A percentile compares a stretch with the other conserved stretches of the same genome.
phyloP scores from a whole-genome alignment of 208 protist species.

The Acanthamoeba culbertsoni region DNA sequence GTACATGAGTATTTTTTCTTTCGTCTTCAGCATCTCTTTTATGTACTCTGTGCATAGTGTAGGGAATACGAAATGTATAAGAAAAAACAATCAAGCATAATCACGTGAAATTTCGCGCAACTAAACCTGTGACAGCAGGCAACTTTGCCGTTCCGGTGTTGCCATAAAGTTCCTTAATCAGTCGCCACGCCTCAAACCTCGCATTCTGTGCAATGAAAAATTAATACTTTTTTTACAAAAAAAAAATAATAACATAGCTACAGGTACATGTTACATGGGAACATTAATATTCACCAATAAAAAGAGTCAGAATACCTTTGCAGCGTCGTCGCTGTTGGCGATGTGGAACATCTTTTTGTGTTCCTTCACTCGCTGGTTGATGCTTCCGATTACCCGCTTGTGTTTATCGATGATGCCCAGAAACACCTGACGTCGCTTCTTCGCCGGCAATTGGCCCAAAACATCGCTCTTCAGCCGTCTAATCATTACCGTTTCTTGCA shows the following conservation, averaged over 20 bases:
- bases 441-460: constrained; percentile 83
- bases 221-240: not conserved
- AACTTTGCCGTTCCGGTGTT: constrained; percentile 69
- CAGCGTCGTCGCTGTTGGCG: not conserved
- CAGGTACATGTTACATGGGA: not conserved
- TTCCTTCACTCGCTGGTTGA: not conserved
- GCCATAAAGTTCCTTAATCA: constrained; percentile 62
- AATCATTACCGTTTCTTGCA: constrained; percentile 90
- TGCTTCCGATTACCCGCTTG: not conserved
- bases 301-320: not conserved
- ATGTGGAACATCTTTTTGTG: not conserved
- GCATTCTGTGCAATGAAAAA: not conserved
- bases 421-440: constrained; percentile 67
- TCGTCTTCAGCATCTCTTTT: constrained; percentile 47
- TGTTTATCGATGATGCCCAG: constrained; percentile 25
- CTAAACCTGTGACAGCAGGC: not conserved
- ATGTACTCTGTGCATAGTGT: constrained; percentile 61
- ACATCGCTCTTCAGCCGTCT: constrained; percentile 92
- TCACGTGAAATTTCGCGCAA: too few relatives aligned
- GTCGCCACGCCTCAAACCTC: not conserved
- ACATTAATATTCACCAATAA: not conserved
- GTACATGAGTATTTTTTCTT: constrained; percentile 73
- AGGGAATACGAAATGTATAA: not conserved
- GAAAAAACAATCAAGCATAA: not conserved
- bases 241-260: not conserved